Evolutionary conservation across 2,329 filamentous ascomycete genomes (phyloP), one percentile per base, ranked within the genome.

Genomic region (Colletotrichum tropicicola): DNA sequence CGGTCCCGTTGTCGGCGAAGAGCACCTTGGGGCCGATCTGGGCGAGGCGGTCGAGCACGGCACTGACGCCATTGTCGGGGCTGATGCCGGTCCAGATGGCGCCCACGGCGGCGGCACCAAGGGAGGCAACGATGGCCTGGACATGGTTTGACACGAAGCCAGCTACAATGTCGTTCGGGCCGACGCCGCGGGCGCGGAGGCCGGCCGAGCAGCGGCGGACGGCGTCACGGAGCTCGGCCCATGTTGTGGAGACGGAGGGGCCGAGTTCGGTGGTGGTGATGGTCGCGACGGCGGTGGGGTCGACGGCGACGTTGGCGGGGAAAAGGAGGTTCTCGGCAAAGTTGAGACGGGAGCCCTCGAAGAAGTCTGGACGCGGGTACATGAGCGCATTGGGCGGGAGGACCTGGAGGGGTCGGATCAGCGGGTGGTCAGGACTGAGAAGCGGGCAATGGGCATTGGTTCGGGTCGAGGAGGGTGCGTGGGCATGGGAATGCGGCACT

Each of bases 251-350:
- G 52, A 79, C 75, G 27, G 83, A 82, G 71, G 92, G 86, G 53
- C 87, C 84, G 13, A 83, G 76, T 79, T 98, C 95, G 10, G 93
- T 97, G 4, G 88, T 90, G 25, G 91, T 92, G 71, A 98, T 91
- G 47, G 97, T 85, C 17, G 94, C 94, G 6, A 87, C 78, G 5
- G 85, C 83, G 47, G 88, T 78, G 53, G 90, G 86, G 68, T 91
- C 80, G 6, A 89, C 77, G 13, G 79, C 72, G 21, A 78, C 79
- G 37, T 86, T 81, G 52, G 83, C 83, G 4, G 95, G 95, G 75
- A 91, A 98, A 4, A 99, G 88, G 57, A 98, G 83, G 76, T 99
- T 99, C 80, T 98, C 93, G 25, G 95, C 94, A 75, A 98, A 98
- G 78, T 98, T 99, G 69, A 98, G 83, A 62, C 83, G 89, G 13